Base-by-base conservation (phyloP, 2,329 filamentous ascomycete genomes). In the Colletotrichum nymphaeae region DNA sequence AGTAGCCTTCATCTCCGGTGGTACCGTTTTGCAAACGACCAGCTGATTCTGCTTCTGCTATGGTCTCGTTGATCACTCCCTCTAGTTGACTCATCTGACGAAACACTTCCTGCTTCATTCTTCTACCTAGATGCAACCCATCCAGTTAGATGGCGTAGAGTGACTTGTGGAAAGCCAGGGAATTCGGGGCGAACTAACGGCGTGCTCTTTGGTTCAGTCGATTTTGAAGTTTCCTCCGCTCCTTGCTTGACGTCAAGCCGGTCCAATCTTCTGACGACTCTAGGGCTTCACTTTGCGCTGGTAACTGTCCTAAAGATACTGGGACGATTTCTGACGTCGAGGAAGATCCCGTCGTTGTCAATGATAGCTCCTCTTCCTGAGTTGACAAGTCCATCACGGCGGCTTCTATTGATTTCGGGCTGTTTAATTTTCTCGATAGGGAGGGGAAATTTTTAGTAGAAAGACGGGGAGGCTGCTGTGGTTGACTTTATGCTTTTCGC, bases 141-240 rank as follows among this genome's bases (percentile, higher is more conserved):
- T 22, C 16, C 12, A 28, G 53, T 66, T 16, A 66, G 63, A 30
- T 14, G 14, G 3, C 1, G 2, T 28, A 14, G 8, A 28, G 19
- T n/a, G 6, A 1, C 16, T 24, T 32, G 9, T 30, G 11, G 35
- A 14, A 22, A 3, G 4, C n/a, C n/a, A 30, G 7, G 9, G 22
- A 49, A 19, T 32, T 7, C 22, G 19, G 19, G 16, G 30, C 4
- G 28, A 2, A 72, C 69, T 63, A 19, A 72, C 69, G 69, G 26
- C 59, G 65, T 16, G 70, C 70, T 22, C 70, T 37, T 9, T 72
- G 65, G 59, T 72, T 72, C 2, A 72, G 35, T 59, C 70, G 70
- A 52, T 72, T 72, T 37, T 69, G 70, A 19, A 72, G 66, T 28
- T 49, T 69, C 16, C 70, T 62, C 26, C 70, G 49, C 37, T 72